These are phyloP conservation scores for Puccinia brachypodii DNA, from an alignment of 1,284 basidiomycete species.

Conservation along the genomic window DNA sequence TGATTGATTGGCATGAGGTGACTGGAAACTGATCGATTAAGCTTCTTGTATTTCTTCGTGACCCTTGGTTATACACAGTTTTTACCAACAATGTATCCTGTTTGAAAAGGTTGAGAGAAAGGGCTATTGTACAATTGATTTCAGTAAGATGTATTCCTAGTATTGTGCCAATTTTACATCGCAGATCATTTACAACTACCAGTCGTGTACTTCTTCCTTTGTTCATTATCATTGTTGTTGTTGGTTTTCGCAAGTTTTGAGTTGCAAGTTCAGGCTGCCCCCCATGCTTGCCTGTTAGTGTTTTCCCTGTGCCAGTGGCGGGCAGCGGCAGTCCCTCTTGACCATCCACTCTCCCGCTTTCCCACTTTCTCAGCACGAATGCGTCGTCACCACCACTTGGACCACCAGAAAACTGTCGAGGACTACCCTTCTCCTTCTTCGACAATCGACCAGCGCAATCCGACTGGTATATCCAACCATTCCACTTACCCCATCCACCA, in stretches of 20 bases:
- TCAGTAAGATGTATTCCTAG: no score
- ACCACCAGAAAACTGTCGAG: neutral
- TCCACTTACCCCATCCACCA: neutral
- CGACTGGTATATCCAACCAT: neutral
- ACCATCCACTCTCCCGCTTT: no score
- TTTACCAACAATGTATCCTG: conserved; percentile 38
- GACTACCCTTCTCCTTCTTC: neutral
- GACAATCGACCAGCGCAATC: neutral
- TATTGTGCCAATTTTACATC: neutral
- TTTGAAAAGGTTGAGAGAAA: neutral
- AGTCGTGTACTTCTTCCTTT: neutral
- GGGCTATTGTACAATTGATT: neutral
- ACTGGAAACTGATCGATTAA: neutral
- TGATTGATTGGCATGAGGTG: no score
- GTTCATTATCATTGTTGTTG: neutral
- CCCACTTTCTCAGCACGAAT: neutral
- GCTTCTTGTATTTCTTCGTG: neutral
- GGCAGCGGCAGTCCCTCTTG: no score
- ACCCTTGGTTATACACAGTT: conserved; percentile 10
- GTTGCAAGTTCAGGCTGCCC: no score
- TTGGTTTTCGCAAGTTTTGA: no score
- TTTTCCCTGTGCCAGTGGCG: no score
- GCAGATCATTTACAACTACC: neutral
- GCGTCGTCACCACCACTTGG: conserved; percentile 27
- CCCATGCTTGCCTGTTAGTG: no score